Conservation (phyloP, 108 stramenopile genomes). For the Skeletonema grethae region DNA sequence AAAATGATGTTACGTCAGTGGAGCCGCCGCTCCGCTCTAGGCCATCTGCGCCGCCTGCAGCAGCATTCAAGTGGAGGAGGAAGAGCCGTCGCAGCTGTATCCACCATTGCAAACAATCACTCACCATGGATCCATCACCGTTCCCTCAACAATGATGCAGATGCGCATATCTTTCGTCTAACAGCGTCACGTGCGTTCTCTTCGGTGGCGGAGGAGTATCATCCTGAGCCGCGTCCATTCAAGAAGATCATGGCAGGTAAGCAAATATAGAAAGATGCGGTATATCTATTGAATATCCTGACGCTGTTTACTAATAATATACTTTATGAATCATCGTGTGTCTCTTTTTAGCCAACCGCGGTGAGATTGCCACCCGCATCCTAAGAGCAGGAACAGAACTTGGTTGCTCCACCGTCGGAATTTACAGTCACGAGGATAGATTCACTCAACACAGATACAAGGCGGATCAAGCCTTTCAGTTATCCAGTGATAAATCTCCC, state of each 20-base stretch:
- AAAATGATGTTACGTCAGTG: slow-evolving; percentile 1
- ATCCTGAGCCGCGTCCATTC: slow-evolving; percentile 56
- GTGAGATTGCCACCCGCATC: slow-evolving; percentile 81
- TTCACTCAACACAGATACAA: slow-evolving; percentile 98
- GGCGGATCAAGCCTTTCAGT: slow-evolving; percentile 79
- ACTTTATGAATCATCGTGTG: too few relatives aligned
- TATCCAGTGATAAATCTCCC: slow-evolving; percentile 54
- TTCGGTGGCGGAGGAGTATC: background rate
- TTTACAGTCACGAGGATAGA: slow-evolving; percentile 91
- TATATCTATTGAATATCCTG: too few relatives aligned
- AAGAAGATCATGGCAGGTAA: slow-evolving; percentile 80
- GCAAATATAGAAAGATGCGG: background rate
- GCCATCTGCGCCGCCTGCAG: background rate
- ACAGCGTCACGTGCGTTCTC: slow-evolving; percentile 7
- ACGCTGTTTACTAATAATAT: too few relatives aligned
- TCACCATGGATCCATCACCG: background rate
- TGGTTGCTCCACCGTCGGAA: slow-evolving; percentile 77
- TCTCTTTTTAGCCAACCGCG: slow-evolving; percentile 55
- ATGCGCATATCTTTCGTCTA: background rate
- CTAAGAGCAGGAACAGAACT: slow-evolving; percentile 79
- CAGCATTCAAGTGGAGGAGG: background rate
- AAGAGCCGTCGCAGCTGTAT: background rate
- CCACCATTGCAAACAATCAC: background rate
- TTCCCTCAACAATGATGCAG: background rate
- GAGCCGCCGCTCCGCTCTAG: slow-evolving; percentile 11